These are phyloP conservation scores for Chondrus crispus DNA, from an alignment of 23 red algal species.

Conservation along the genomic window DNA sequence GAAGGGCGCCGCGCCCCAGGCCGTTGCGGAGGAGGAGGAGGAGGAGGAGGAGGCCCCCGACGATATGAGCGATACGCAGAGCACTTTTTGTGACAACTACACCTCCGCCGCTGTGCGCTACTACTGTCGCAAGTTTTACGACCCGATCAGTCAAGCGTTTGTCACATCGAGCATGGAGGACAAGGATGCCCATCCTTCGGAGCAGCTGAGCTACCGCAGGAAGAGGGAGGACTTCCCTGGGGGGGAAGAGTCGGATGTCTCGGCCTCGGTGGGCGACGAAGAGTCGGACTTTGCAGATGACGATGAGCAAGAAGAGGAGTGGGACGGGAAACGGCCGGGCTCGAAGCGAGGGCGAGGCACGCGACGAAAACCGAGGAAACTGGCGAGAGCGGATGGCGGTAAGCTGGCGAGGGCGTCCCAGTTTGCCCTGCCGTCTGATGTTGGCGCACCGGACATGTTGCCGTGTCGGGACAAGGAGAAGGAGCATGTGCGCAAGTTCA, in stretches of 20 bases:
- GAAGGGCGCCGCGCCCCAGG: too few species aligned
- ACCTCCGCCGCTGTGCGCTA: constrained; percentile 10
- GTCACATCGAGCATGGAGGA: constrained; percentile 21
- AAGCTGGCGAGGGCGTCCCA: constrained; percentile 3
- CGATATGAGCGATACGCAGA: not conserved
- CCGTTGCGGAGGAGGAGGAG: too few species aligned
- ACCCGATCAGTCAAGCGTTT: constrained; percentile 22
- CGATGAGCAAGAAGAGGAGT: not conserved
- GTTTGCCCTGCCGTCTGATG: constrained; percentile 44
- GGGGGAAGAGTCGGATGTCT: not conserved
- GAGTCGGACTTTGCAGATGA: not conserved
- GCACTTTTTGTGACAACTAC: constrained; percentile 48
- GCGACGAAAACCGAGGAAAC: too few species aligned
- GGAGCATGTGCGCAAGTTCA: constrained; percentile 49
- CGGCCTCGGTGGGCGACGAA: not conserved
- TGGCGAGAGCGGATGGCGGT: too few species aligned
- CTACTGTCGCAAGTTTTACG: constrained; percentile 48
- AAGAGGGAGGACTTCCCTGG: not conserved
- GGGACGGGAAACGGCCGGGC: not conserved
- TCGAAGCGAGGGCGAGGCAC: not conserved
- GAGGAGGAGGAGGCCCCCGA: too few species aligned
- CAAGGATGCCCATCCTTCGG: constrained; percentile 8
- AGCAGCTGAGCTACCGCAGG: constrained; percentile 7
- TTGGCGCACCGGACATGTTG: not conserved
- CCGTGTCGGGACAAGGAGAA: constrained; percentile 72